Conservation (phyloP, 2,329 filamentous ascomycete species). For the Fusarium xyrophilum region DNA sequence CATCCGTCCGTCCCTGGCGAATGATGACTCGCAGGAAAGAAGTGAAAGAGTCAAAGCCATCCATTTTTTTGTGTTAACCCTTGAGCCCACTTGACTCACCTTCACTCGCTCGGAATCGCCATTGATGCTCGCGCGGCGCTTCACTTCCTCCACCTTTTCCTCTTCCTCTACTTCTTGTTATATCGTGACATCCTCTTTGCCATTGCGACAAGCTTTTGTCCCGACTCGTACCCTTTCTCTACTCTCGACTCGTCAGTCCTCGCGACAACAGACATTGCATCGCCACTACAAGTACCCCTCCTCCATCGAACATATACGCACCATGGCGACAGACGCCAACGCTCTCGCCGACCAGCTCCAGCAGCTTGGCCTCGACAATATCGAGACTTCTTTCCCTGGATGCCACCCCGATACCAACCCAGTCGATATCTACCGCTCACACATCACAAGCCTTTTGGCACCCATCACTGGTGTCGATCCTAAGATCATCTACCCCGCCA, state of each 20-base stretch:
- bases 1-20: slow-evolving; percentile 7
- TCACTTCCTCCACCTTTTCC: slow-evolving; percentile 35
- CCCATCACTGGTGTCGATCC: slow-evolving; percentile 74
- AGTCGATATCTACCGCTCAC: slow-evolving; percentile 79
- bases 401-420: slow-evolving; percentile 75
- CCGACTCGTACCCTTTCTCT: slow-evolving; percentile 5
- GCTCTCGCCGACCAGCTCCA: slow-evolving; percentile 39
- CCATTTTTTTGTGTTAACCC: slow-evolving; percentile 39
- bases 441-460: slow-evolving; percentile 73
- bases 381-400: slow-evolving; percentile 54
- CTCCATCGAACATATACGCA: slow-evolving; percentile 10
- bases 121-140: slow-evolving; percentile 42
- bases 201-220: slow-evolving; percentile 12
- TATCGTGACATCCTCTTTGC: slow-evolving; percentile 11
- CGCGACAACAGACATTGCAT: slow-evolving; percentile 6
- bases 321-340: slow-evolving; percentile 36
- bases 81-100: slow-evolving; percentile 44
- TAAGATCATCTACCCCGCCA: slow-evolving; percentile 73
- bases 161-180: slow-evolving; percentile 30
- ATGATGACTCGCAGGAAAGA: slow-evolving; percentile 27
- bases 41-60: slow-evolving; percentile 32
- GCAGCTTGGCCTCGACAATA: slow-evolving; percentile 31
- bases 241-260: slow-evolving; percentile 1
- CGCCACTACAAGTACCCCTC: slow-evolving; percentile 17
- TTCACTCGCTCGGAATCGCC: slow-evolving; percentile 28